Evolutionary conservation across 441 rosid species (phyloP), one percentile per base, ranked within the genome.

Genomic region (Eutrema salsugineum): DNA sequence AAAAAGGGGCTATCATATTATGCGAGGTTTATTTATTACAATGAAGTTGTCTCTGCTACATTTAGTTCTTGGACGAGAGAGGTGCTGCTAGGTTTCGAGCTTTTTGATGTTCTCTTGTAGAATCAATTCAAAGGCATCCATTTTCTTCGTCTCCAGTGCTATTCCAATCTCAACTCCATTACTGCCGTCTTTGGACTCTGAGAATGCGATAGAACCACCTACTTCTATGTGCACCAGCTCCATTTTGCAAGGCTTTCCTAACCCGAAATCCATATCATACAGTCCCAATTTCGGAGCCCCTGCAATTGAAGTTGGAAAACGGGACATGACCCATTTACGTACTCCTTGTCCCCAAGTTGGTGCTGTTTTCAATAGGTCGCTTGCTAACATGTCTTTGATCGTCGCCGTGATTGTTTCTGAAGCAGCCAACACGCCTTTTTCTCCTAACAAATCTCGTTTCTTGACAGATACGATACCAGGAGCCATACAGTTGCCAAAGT

Each of bases 401-500:
- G 38, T 39, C 3, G 15, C 30, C 6, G 30, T 10, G 5, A 76
- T 70, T 38, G 75, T 55, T 0, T 63, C 33, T 40, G 79, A 47
- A 15, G 75, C 71, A 2, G 7, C 56, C 42, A 76, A 5, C 0
- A 69, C 6, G 0, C 71, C 62, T 20, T 47, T 30, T 22, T 27
- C 19, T 36, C 64, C 73, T 4, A 75, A 11, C 51, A 75, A 27
- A 6, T 61, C 51, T 16, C 1, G 69, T 68, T 61, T 75, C 11
- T 35, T 68, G 64, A 61, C 58, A 5, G 78, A 68, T 6, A 68
- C 73, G 11, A 75, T 47, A 16, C 51, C 73, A 3, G 73, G 78
- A 43, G 78, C 69, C 68, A 74, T 74, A 17, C 78, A 74, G 56
- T 74, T 74, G 8, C 73, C 73, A 60, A 66, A 74, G 63, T 74